Base-by-base conservation (phyloP, 257 asterid species). In the Ilex asprella region DNA sequence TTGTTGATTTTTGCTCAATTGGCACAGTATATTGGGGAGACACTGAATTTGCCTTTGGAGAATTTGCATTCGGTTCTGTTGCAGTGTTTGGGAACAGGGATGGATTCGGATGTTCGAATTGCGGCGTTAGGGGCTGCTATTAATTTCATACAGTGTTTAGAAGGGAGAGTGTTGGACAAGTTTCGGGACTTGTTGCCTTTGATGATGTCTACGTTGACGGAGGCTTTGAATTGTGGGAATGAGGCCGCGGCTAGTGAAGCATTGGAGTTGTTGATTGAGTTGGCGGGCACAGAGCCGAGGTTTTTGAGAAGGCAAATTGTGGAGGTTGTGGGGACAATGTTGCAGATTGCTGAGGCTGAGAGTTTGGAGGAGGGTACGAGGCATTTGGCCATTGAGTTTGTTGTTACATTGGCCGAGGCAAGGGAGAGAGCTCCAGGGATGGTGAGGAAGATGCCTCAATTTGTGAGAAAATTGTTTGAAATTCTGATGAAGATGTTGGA, bases 341-440 rank as follows among this genome's bases (percentile, higher is more conserved):
- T 87, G 81, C 99, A 89, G 81, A 73, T 93, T 62, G 96, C 94
- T 1, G 96, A 93, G 75, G 99, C 97, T 0, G 94, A 87, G 65
- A 70, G 80, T 56, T 73, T 93, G 79, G 99, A 93, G 61, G 99
- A 93, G 62, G 97, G 97, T 39, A 93, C 99, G 0, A 69, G 94
- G 46, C 99, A 93, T 79, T 72, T 93, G 85, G 99, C 97, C 0
- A 76, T 93, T 61, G 99, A 89, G 65, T 93, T 93, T 56, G 97
- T 93, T 14, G 82, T 93, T 56, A 93, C 99, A 6, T 64, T 93
- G 63, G 95, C 99, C 0, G 99, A 93, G 73, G 97, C 97, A 0
- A 82, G 99, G 70, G 99, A 93, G 67, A 78, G 97, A 68, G 96
- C 99, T 3, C 99, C 99, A 0, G 99, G 99, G 73, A 89, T 93